Evolutionary conservation across 352 stramenopile species (phyloP).

Genomic region (Globisporangium echinulatum): DNA sequence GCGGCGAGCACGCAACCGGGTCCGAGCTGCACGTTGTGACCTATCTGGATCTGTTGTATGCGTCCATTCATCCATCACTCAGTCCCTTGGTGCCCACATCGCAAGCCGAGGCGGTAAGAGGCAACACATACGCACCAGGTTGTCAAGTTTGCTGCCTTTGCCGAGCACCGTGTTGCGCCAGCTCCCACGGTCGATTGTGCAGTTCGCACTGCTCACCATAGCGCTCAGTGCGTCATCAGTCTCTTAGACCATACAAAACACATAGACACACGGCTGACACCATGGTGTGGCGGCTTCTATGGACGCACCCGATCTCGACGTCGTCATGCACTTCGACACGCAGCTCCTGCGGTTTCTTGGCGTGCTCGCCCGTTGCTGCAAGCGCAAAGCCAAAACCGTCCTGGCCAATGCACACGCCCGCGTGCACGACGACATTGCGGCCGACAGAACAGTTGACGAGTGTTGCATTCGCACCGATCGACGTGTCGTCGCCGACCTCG

Average conservation of each 20-base stretch:
- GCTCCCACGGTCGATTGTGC: slow-evolving; percentile 74
- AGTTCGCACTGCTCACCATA: slow-evolving; percentile 47
- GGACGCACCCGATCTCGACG: slow-evolving; percentile 73
- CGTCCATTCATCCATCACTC: background rate
- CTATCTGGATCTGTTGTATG: slow-evolving; percentile 66
- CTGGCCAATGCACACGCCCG: slow-evolving; percentile 65
- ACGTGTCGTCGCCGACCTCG: slow-evolving; percentile 39
- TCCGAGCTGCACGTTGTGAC: slow-evolving; percentile 81
- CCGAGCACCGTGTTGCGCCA: slow-evolving; percentile 79
- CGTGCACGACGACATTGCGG: slow-evolving; percentile 58
- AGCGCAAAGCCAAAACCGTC: slow-evolving; percentile 83
- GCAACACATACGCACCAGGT: slow-evolving; percentile 33
- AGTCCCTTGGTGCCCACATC: too few relatives aligned
- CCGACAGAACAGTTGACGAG: slow-evolving; percentile 69
- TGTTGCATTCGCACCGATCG: slow-evolving; percentile 48
- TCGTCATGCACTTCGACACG: slow-evolving; percentile 71
- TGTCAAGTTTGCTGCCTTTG: slow-evolving; percentile 76
- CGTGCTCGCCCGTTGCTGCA: slow-evolving; percentile 42
- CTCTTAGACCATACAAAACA: background rate
- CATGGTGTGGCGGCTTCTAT: background rate
- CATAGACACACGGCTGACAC: too few relatives aligned
- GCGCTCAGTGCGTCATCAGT: too few relatives aligned
- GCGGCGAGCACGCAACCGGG: slow-evolving; percentile 64
- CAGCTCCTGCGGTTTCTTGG: slow-evolving; percentile 79
- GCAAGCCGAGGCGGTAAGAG: too few relatives aligned